A percentile compares a stretch with the other conserved stretches of the same genome.
Evolutionary conservation across 1,284 basidiomycete species (phyloP).

Genomic region (Ceratobasidium sp.): DNA sequence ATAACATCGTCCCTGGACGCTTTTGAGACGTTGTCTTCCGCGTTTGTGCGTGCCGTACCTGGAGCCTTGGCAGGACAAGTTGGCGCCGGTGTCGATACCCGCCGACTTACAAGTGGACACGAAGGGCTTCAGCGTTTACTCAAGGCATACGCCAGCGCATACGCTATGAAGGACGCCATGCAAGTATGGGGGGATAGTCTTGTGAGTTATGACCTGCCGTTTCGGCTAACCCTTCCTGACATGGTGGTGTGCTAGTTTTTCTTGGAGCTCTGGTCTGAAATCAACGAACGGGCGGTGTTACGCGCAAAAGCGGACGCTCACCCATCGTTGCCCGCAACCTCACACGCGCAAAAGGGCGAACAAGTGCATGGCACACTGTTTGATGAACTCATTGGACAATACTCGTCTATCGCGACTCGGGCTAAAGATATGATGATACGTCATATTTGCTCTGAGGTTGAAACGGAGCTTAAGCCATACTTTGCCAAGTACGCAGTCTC

Average conservation of each 20-base stretch:
- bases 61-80: constrained; percentile 70
- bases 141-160: constrained; percentile 81
- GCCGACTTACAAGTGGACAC: constrained; percentile 73
- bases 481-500: constrained; percentile 56
- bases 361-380: constrained; percentile 72
- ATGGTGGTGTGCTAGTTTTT: constrained; percentile 68
- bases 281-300: constrained; percentile 64
- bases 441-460: constrained; percentile 79
- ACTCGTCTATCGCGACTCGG: constrained; percentile 65
- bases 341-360: constrained; percentile 50
- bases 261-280: constrained; percentile 82
- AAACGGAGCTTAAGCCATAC: constrained; percentile 73
- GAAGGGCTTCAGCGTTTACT: constrained; percentile 81
- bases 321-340: constrained; percentile 59
- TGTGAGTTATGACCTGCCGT: constrained; percentile 58
- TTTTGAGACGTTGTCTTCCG: constrained; percentile 87
- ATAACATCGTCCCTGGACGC: constrained; percentile 88
- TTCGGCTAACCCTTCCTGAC: background rate
- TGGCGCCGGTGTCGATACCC: constrained; percentile 62
- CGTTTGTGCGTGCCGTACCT: constrained; percentile 87
- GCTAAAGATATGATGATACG: constrained; percentile 85
- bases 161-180: constrained; percentile 70
- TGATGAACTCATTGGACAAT: constrained; percentile 71
- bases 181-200: constrained; percentile 84
- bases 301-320: constrained; percentile 60